These are phyloP conservation scores for Cyclotella distinguenda DNA, from an alignment of 108 stramenopile species.

Conservation along the genomic window DNA sequence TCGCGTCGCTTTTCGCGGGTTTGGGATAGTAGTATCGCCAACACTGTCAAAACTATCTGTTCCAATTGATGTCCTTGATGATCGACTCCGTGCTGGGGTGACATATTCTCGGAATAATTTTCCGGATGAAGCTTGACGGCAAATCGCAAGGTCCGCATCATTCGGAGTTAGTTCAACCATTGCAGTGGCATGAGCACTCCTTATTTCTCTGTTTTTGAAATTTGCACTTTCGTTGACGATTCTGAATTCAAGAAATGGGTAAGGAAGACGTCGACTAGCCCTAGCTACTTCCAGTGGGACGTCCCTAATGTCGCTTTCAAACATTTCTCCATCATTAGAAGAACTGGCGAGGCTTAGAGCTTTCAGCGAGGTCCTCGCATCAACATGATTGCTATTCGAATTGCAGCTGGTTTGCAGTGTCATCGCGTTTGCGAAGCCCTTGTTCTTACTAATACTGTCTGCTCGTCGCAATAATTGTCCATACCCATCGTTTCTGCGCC, in stretches of 20 bases:
- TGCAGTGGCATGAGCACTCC: conserved; percentile 23
- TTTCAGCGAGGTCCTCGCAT: not conserved
- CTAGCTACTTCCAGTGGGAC: not conserved
- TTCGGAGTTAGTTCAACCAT: conserved; percentile 16
- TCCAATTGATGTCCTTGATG: not conserved
- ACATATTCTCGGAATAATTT: conserved; percentile 25
- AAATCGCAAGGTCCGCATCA: conserved; percentile 1
- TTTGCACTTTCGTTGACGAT: conserved; percentile 27
- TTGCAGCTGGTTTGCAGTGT: no score
- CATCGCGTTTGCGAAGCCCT: no score
- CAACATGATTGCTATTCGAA: not conserved
- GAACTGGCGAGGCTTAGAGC: not conserved
- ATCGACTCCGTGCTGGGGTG: conserved; percentile 1
- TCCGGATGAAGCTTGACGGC: not conserved
- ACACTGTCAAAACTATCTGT: not conserved
- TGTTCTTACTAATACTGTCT: no score
- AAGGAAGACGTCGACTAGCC: conserved; percentile 1
- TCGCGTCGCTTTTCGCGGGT: not conserved
- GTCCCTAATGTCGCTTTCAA: not conserved
- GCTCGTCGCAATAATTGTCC: conserved; percentile 9
- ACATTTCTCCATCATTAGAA: not conserved
- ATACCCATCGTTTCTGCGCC: not conserved
- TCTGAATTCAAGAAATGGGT: conserved; percentile 24
- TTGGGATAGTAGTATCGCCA: not conserved
- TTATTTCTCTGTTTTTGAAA: conserved; percentile 13